These are phyloP conservation scores for Cenchrus americanus DNA, from an alignment of 176 grass and related monocot species.

Conservation along the genomic window DNA sequence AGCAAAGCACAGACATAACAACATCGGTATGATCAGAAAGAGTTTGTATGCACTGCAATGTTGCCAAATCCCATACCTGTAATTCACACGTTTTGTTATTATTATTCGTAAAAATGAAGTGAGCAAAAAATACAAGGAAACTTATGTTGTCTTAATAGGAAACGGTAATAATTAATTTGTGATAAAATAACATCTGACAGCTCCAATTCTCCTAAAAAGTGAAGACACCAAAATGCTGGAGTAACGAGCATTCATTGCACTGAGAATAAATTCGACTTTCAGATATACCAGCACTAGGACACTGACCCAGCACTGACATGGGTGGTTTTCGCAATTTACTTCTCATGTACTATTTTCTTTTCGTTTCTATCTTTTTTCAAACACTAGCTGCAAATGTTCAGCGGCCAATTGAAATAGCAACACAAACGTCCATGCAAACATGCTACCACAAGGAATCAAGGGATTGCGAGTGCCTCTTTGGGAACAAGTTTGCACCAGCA, in stretches of 20 bases:
- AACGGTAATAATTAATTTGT: not conserved
- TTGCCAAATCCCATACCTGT: slow-evolving; percentile 96
- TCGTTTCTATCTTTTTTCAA: no score
- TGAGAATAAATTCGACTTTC: not conserved
- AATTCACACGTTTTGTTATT: slow-evolving; percentile 38
- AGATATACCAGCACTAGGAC: not conserved
- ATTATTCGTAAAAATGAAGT: slow-evolving; percentile 30
- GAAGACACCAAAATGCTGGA: not conserved
- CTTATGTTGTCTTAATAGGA: slow-evolving; percentile 17
- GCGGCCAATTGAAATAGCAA: no score
- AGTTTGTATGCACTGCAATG: slow-evolving; percentile 86
- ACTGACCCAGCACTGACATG: not conserved
- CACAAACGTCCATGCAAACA: not conserved
- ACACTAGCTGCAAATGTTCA: no score
- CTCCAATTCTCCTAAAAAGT: not conserved
- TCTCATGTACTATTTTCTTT: not conserved
- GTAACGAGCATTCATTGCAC: not conserved
- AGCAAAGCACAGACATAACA: slow-evolving; percentile 93
- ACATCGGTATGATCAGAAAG: slow-evolving; percentile 81
- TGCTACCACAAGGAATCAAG: not conserved
- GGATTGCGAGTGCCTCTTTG: not conserved
- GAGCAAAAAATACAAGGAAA: slow-evolving; percentile 22
- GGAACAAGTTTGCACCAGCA: slow-evolving; percentile 19
- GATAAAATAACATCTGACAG: slow-evolving; percentile 25
- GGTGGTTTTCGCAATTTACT: not conserved